Evolutionary conservation across 768 basidiomycete genomes (phyloP).

Genomic region (Leccinum incarnatum): DNA sequence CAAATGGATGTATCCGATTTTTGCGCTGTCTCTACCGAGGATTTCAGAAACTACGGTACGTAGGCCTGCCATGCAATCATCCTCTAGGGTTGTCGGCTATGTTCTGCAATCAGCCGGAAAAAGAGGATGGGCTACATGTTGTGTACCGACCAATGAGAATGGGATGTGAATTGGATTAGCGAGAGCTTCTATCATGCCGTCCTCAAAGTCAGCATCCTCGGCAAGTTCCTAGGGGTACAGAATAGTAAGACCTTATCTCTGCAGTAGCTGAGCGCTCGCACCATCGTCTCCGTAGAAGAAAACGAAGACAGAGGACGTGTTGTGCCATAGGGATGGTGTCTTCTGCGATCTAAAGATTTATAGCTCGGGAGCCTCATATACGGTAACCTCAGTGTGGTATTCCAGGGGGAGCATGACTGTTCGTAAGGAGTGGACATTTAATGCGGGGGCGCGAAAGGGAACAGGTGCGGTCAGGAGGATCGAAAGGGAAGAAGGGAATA

Average conservation of each 20-base stretch:
- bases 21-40: constrained; percentile 13
- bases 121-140: neutral
- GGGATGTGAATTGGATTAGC: constrained; percentile 2
- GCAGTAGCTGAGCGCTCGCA: neutral
- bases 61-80: constrained; percentile 19
- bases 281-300: constrained; percentile 5
- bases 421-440: constrained; percentile 24
- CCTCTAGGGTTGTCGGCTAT: constrained; percentile 15
- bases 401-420: constrained; percentile 8
- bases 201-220: constrained; percentile 10
- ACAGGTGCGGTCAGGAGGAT: neutral
- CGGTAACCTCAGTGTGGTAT: constrained; percentile 4
- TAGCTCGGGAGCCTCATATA: constrained; percentile 26
- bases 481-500: neutral
- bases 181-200: neutral
- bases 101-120: constrained; percentile 4
- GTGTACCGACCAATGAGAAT: constrained; percentile 15
- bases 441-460: neutral
- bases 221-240: constrained; percentile 11
- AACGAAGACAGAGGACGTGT: neutral
- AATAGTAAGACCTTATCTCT: constrained; percentile 5
- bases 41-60: constrained; percentile 22
- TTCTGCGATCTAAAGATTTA: constrained; percentile 12
- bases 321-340: constrained; percentile 24
- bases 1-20: constrained; percentile 19